A percentile compares a stretch with the other conserved stretches of the same genome.
These are phyloP conservation scores for Fraxinus floribunda DNA, from an alignment of 305 asterid species.

Conservation along the genomic window DNA sequence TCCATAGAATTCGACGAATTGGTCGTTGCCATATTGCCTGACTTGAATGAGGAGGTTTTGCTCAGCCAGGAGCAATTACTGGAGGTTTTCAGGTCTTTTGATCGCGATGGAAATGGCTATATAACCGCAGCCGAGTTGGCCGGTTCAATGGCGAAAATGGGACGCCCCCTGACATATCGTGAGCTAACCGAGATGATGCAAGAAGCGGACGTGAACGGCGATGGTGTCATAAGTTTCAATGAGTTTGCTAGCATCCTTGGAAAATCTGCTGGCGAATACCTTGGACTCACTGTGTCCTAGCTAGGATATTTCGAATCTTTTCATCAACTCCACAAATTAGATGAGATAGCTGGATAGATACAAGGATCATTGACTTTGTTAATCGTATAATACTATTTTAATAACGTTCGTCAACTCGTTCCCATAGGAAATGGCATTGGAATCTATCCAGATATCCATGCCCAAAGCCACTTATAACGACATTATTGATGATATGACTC, in stretches of 20 bases:
- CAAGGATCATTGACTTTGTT: neutral
- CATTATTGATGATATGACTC: neutral
- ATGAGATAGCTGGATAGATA: neutral
- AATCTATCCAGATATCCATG: neutral
- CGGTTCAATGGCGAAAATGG: constrained; percentile 61
- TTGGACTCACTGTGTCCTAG: constrained; percentile 34
- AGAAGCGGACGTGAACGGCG: constrained; percentile 62
- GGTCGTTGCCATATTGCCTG: constrained; percentile 45
- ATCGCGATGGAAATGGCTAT: constrained; percentile 59
- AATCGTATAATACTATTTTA: neutral
- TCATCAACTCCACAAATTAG: neutral
- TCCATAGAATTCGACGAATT: constrained; percentile 54
- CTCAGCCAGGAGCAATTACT: constrained; percentile 43
- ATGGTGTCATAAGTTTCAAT: constrained; percentile 55
- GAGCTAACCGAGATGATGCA: constrained; percentile 55
- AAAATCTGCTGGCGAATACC: constrained; percentile 41
- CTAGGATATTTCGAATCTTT: neutral
- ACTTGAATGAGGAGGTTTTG: constrained; percentile 40
- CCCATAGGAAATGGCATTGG: neutral
- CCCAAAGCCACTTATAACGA: neutral
- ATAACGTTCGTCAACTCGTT: neutral
- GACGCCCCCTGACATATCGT: constrained; percentile 49
- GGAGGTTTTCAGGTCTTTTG: constrained; percentile 53
- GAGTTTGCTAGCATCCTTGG: constrained; percentile 56
- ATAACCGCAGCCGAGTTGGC: constrained; percentile 58